Base-by-base conservation (phyloP, 495 filamentous ascomycete species). In the Oleoguttula mirabilis region DNA sequence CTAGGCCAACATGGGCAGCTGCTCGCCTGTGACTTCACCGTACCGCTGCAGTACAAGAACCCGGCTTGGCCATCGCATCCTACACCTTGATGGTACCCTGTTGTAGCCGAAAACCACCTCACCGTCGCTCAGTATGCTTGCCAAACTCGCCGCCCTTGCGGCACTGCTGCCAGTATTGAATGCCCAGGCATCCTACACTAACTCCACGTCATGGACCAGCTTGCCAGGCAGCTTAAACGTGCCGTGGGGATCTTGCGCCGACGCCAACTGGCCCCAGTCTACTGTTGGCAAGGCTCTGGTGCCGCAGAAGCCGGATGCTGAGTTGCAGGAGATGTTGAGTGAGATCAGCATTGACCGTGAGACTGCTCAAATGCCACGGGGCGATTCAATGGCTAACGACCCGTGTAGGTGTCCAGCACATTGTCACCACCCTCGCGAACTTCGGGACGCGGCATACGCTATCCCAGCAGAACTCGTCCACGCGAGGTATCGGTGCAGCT, bases 401-500 rank as follows among this genome's bases (percentile, higher is more conserved):
- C 27, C 14, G 15, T 5, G 16, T 21, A 36, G 23, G 40, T 11
- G 68, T 75, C 47, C 41, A 69, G 41, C 55, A 58, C 16, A 68
- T 58, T 36, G 62, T 75, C 37, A 49, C 51, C 39, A 72, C 63
- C 25, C 59, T 75, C 2, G 68, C 64, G 7, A 63, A 56, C 19
- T 75, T 70, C 42, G 70, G 70, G 21, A 75, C 70, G 3, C 54
- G 71, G 2, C 69, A 72, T 49, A 72, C 71, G 5, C 47, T 71
- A 14, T 70, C 66, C 21, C 57, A 47, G 2, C 68, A 71, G 50
- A 72, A 58, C 31, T 57, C 61, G 34, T 55, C 57, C 10, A 61
- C 56, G 8, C 54, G 65, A 17, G 71, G 71, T 3, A 72, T 75
- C 37, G 71, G 71, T 3, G 71, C 70, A 11, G 70, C 71, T 21